phyloP scores from a whole-genome alignment of 1,284 basidiomycete species.

The Rhodotorula sp. region DNA sequence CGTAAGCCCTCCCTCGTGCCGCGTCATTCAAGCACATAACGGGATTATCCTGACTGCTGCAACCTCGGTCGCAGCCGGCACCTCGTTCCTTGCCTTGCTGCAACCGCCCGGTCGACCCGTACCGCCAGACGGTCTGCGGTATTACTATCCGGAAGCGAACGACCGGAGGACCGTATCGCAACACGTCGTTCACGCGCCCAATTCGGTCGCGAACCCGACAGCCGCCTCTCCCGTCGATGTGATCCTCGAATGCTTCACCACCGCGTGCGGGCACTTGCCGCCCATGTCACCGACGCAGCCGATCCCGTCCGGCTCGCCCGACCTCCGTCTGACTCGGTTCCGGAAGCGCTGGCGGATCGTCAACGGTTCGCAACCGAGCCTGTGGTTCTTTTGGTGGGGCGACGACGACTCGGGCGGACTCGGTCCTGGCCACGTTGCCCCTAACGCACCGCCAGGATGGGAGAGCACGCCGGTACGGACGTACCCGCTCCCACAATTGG shows the following conservation, averaged over 20 bases:
- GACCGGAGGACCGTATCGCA: constrained; percentile 18
- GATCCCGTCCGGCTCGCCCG: constrained; percentile 19
- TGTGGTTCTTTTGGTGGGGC: constrained; percentile 34
- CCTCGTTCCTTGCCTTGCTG: constrained; percentile 25
- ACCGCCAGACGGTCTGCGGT: constrained; percentile 29
- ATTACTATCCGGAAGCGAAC: constrained; percentile 13
- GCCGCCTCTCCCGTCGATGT: constrained; percentile 10
- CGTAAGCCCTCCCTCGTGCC: constrained; percentile 1
- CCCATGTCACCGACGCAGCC: constrained; percentile 11
- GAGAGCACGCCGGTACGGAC: constrained; percentile 15
- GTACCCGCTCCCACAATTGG: constrained; percentile 26
- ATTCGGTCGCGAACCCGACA: constrained; percentile 4
- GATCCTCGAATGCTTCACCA: constrained; percentile 30
- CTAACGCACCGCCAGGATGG: constrained; percentile 22
- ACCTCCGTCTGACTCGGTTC: constrained; percentile 23
- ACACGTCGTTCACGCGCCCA: constrained; percentile 21
- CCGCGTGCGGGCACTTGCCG: constrained; percentile 28
- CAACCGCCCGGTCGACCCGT: background rate
- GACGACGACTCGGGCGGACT: constrained; percentile 21
- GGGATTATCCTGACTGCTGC: background rate
- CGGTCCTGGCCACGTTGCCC: constrained; percentile 1
- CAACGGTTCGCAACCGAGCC: constrained; percentile 19
- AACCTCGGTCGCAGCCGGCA: constrained; percentile 14
- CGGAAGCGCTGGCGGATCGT: constrained; percentile 29
- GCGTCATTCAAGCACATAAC: background rate